These are phyloP conservation scores for Ziziphus jujuba DNA, from an alignment of 306 rosid species.

Conservation along the genomic window DNA sequence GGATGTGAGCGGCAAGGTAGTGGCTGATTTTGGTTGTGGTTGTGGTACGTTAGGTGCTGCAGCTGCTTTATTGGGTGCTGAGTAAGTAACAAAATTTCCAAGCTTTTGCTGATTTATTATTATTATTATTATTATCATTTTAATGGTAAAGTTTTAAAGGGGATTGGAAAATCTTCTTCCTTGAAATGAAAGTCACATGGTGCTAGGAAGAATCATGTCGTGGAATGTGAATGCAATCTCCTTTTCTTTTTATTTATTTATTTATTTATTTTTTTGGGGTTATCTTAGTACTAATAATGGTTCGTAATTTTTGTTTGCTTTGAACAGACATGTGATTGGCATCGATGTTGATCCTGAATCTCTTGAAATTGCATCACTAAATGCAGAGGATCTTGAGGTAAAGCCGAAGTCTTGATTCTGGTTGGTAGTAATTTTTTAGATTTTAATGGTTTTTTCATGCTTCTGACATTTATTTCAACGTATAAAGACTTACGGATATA, in stretches of 20 bases:
- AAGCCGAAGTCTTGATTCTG: slow-evolving; percentile 16
- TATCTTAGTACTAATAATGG: slow-evolving; percentile 19
- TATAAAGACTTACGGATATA: too few species aligned
- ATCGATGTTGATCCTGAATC: slow-evolving; percentile 90
- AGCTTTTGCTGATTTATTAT: neutral
- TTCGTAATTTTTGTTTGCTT: slow-evolving; percentile 36
- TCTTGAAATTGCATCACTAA: slow-evolving; percentile 71
- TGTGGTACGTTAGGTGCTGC: slow-evolving; percentile 90
- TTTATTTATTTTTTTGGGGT: too few species aligned
- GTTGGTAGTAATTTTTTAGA: slow-evolving; percentile 17
- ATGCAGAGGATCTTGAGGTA: slow-evolving; percentile 94
- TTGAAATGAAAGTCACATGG: neutral
- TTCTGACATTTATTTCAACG: neutral
- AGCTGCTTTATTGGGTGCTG: slow-evolving; percentile 82
- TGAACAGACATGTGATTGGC: slow-evolving; percentile 81
- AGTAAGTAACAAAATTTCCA: slow-evolving; percentile 55
- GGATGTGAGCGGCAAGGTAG: slow-evolving; percentile 78
- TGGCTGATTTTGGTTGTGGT: slow-evolving; percentile 96
- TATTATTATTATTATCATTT: neutral
- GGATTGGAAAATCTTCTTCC: too few species aligned
- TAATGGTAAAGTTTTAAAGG: neutral
- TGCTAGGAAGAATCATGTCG: neutral
- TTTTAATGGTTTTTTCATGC: slow-evolving; percentile 16
- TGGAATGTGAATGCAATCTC: neutral
- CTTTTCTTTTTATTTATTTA: neutral